phyloP scores from a whole-genome alignment of 768 basidiomycete genomes.

The Phanerochaete sordida region DNA sequence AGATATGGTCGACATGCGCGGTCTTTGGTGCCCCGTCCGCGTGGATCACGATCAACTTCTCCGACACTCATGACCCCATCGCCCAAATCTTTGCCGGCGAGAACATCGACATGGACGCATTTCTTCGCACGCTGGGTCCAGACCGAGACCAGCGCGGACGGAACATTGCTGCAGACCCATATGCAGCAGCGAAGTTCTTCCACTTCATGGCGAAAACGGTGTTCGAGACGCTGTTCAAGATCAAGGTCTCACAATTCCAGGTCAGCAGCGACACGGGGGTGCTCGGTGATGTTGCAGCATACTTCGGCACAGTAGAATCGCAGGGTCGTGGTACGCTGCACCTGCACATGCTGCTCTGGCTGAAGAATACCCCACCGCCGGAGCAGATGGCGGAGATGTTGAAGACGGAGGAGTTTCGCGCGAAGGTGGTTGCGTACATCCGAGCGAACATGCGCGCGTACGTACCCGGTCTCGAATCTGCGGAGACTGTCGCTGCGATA shows the following conservation, averaged over 20 bases:
- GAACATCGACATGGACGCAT: constrained; percentile 40
- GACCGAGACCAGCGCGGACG: constrained; percentile 12
- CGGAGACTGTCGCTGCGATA: constrained; percentile 22
- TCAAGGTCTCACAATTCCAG: constrained; percentile 20
- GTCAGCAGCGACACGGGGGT: constrained; percentile 26
- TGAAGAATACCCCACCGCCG: constrained; percentile 27
- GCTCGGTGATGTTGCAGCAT: constrained; percentile 29
- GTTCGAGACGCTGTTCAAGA: constrained; percentile 30
- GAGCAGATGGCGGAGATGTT: constrained; percentile 26
- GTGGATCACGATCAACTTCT: constrained; percentile 44
- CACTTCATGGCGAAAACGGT: constrained; percentile 32
- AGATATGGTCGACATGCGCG: constrained; percentile 36
- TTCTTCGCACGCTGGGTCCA: constrained; percentile 26
- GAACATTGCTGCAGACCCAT: constrained; percentile 37
- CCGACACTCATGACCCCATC: constrained; percentile 39
- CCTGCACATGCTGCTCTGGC: constrained; percentile 37
- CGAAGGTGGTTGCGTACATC: constrained; percentile 28
- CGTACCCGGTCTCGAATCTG: constrained; percentile 20
- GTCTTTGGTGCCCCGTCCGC: constrained; percentile 29
- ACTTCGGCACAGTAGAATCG: constrained; percentile 35
- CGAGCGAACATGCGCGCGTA: constrained; percentile 28
- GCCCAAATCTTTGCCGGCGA: constrained; percentile 41
- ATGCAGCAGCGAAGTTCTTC: constrained; percentile 40
- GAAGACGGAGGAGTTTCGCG: constrained; percentile 23
- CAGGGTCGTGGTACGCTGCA: constrained; percentile 42